Base-by-base conservation (phyloP, 495 filamentous ascomycete genomes). In the Hyaloscypha bicolor region DNA sequence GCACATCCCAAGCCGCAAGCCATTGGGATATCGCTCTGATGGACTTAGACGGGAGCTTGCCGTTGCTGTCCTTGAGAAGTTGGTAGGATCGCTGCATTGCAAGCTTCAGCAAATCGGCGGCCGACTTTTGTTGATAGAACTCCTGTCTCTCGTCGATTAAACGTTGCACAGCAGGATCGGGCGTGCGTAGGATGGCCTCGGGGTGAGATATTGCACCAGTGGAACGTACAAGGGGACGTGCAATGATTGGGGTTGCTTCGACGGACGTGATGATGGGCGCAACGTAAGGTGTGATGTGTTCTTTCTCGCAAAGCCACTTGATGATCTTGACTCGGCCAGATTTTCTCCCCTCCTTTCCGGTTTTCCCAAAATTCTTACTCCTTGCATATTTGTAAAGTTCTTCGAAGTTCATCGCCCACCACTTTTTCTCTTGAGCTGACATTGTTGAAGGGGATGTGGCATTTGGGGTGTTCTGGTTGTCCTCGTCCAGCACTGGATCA, bases 331-430 rank as follows among this genome's bases (percentile, higher is more conserved):
- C 25, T 35, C 68, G 68, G 14, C 68, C 63, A 53, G 63, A 66
- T 62, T 70, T 70, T 14, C 68, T 62, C 1, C 58, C 37, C 55
- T 70, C 59, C 29, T 53, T 63, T 30, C 55, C 64, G 12, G 19
- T 45, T 33, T 70, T 70, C 14, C 68, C 68, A 55, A 63, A 66
- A n/a, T 55, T 35, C n/a, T 70, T 58, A 30, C 59, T 63, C 39
- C 42, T 62, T 31, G 68, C 68, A 39, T 66, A 52, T 21, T 66
- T 31, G 51, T 66, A 66, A 3, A 70, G 37, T 25, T 66, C 68
- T 51, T 70, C 68, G 60, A 70, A 70, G 39, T 35, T 63, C 63
- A 70, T 66, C 11, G 63, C 58, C 68, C 68, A 70, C 68, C 68
- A 70, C 9, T 8, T 58, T 9, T 29, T 62, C 42, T 70, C 68